These are phyloP conservation scores for Pseudocercospora cruenta DNA, from an alignment of 2,329 filamentous ascomycete genomes.

Conservation along the genomic window DNA sequence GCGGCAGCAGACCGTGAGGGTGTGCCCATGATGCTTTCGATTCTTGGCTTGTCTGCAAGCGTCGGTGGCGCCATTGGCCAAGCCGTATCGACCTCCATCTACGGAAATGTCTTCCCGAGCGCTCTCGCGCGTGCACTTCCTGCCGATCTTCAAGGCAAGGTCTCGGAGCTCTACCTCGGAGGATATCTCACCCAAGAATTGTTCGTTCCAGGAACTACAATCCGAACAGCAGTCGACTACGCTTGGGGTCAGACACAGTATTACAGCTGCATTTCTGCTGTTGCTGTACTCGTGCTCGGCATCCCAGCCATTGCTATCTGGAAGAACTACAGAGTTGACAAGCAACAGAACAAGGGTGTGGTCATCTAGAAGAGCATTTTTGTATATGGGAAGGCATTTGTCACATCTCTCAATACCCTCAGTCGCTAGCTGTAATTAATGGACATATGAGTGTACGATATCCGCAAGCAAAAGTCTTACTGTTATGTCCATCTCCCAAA, in stretches of 20 bases:
- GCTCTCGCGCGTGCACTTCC: conserved; percentile 22
- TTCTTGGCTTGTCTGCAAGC: conserved; percentile 39
- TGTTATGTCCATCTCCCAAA: not conserved
- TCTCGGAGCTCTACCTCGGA: conserved; percentile 35
- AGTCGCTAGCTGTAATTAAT: not conserved
- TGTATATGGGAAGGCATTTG: not conserved
- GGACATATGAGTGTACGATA: not conserved
- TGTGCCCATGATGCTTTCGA: conserved; percentile 42
- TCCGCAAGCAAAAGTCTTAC: not conserved
- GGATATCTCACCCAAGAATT: conserved; percentile 24
- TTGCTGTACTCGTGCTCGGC: conserved; percentile 38
- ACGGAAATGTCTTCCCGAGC: conserved; percentile 36
- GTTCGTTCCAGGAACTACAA: conserved; percentile 48
- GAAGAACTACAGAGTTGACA: conserved; percentile 43
- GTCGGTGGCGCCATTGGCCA: conserved; percentile 36
- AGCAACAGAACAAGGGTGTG: conserved; percentile 43
- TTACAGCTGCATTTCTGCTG: conserved; percentile 45
- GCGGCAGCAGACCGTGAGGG: conserved; percentile 38
- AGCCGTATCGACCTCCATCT: conserved; percentile 34
- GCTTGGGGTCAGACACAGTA: conserved; percentile 55
- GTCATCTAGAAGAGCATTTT: conserved; percentile 28
- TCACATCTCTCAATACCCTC: not conserved
- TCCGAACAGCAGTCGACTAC: conserved; percentile 49
- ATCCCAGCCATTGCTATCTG: conserved; percentile 39
- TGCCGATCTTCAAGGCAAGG: conserved; percentile 32